A percentile compares a stretch with the other conserved stretches of the same genome.
These are phyloP conservation scores for Picea abies DNA, from an alignment of 83 land plant species.

Conservation along the genomic window DNA sequence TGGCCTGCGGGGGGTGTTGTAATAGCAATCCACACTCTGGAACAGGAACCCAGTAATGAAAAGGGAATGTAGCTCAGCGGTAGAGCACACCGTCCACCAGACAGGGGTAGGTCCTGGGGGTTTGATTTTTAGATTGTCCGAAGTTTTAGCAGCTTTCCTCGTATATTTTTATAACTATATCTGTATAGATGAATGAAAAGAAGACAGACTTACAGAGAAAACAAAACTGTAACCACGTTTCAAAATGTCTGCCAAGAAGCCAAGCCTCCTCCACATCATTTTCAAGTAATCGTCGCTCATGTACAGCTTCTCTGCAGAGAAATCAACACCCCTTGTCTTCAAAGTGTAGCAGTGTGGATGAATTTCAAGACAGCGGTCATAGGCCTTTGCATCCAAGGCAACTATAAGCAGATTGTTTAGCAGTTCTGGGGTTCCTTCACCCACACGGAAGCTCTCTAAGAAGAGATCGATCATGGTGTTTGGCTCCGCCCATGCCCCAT, in stretches of 20 bases:
- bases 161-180: no score
- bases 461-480: conserved; percentile 47
- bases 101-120: no score
- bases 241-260: conserved; percentile 35
- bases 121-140: no score
- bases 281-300: conserved; percentile 44
- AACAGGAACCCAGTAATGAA: no score
- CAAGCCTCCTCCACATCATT: conserved; percentile 57
- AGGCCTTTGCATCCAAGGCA: conserved; percentile 43
- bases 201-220: conserved; percentile 39
- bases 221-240: conserved; percentile 47
- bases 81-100: no score
- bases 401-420: conserved; percentile 39
- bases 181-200: no score
- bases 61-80: no score
- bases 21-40: no score
- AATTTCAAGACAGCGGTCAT: conserved; percentile 34
- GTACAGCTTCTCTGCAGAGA: conserved; percentile 46
- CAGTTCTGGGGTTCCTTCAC: conserved; percentile 26
- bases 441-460: conserved; percentile 43
- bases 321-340: conserved; percentile 49
- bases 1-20: no score
- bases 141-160: no score
- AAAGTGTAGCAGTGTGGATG: conserved; percentile 44
- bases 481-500: conserved; percentile 25